Evolutionary conservation across 139 green algal species (phyloP), one percentile per base, ranked within the genome.

Genomic region (Ettlia oleoabundans): DNA sequence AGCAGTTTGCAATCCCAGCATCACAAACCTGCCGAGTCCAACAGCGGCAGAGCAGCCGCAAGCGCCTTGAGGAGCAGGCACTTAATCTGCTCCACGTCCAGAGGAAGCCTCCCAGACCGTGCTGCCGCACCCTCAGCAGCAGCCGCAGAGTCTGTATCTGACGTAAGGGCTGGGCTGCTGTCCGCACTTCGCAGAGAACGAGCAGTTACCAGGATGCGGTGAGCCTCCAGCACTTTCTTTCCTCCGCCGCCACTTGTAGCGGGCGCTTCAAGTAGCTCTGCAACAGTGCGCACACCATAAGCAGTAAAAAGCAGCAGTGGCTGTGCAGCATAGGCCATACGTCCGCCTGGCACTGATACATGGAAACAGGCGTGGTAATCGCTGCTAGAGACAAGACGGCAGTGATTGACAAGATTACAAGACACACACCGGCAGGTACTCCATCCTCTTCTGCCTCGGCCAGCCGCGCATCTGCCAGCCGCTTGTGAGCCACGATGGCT

Each of bases 401-500:
- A 28, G 5, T 28, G 21, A 28, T 9, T n/a, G n/a, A n/a, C n/a
- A n/a, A n/a, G n/a, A 41, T 13, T 43, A 8, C 22, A 51, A 51
- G 30, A 18, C 19, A 26, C 74, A 15, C n/a, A 82, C 77, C 77
- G 24, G 47, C 21, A 10, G 78, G 66, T 35, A 84, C n/a, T 1
- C 37, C 66, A 18, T 84, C 66, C 5, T 61, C 78, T 30, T 47
- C 33, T 0, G 43, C 62, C 41, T 58, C 63, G 3, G 52, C 32
- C 55, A 43, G 53, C 52, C 55, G 53, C 28, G 42, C 41, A 35
- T 69, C 78, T 26, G 82, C 84, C 26, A 35, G 55, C 35, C 87
- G 70, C 65, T 87, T 89, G 69, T 90, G 89, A 5, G 81, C 82
- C 21, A 90, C 81, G 8, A 92, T 77, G 3, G 88, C 74, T 0